These are phyloP conservation scores for Entomortierella parvispora DNA, from an alignment of 192 early-diverging fungal species.

Conservation along the genomic window DNA sequence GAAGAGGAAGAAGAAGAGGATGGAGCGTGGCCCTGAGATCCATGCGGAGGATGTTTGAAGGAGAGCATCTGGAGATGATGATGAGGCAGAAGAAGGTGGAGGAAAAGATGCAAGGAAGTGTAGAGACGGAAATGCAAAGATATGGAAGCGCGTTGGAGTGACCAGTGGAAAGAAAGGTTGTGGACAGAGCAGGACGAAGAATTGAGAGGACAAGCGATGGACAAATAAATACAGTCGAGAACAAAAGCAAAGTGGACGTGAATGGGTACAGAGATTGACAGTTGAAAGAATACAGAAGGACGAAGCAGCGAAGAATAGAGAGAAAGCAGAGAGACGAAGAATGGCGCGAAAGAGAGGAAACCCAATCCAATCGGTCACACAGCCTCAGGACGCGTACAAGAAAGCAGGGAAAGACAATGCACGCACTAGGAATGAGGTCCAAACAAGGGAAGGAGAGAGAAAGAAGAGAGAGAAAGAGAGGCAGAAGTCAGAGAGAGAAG, in stretches of 20 bases:
- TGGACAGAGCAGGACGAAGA: not conserved
- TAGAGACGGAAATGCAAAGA: not conserved
- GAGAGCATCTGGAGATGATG: not conserved
- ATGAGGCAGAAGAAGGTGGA: not conserved
- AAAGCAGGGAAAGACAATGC: not conserved
- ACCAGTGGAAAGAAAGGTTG: not conserved
- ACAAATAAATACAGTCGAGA: no score
- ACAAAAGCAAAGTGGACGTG: no score
- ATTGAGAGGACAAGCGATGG: no score
- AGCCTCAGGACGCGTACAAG: no score
- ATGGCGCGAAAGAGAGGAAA: no score
- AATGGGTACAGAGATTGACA: no score
- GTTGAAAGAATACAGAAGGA: no score
- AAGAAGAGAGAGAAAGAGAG: conserved; percentile 3
- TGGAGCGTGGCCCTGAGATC: not conserved
- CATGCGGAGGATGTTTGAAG: no score
- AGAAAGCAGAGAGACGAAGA: no score
- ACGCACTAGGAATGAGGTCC: not conserved
- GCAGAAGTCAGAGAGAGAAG: not conserved
- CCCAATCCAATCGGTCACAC: no score
- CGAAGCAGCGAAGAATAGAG: no score
- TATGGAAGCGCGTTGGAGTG: not conserved
- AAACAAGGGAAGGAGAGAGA: not conserved
- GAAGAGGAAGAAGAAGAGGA: not conserved
- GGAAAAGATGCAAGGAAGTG: not conserved